A percentile compares a stretch with the other conserved stretches of the same genome.
phyloP scores from a whole-genome alignment of 192 early-diverging fungal genomes.

The Geranomyces variabilis region DNA sequence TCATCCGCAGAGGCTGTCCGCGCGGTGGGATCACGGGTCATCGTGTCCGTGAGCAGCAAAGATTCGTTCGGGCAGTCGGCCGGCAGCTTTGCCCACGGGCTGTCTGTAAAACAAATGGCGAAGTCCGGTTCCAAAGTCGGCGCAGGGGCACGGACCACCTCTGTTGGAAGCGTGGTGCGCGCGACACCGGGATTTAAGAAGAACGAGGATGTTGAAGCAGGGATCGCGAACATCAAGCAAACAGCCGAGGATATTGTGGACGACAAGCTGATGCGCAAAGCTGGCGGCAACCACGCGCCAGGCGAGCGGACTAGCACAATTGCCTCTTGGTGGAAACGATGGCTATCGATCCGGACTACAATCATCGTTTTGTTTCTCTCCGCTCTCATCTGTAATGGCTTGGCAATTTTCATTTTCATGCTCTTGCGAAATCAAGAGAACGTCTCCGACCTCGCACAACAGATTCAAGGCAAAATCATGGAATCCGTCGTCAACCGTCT shows the following conservation, averaged over 20 bases:
- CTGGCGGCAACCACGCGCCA: neutral
- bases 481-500: neutral
- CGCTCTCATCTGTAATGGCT: constrained; percentile 9
- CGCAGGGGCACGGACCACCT: neutral
- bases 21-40: neutral
- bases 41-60: neutral
- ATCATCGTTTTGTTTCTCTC: constrained; percentile 15
- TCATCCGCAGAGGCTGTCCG: too few relatives aligned
- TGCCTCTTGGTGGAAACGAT: neutral
- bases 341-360: constrained; percentile 8
- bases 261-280: constrained; percentile 3
- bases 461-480: constrained; percentile 1
- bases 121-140: neutral
- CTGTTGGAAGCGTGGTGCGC: neutral
- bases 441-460: neutral
- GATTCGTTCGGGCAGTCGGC: neutral
- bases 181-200: neutral
- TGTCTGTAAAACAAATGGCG: too few relatives aligned
- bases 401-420: constrained; percentile 17
- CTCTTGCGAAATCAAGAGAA: neutral
- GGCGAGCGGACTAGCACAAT: neutral
- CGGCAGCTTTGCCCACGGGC: neutral
- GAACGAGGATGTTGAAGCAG: neutral
- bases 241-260: constrained; percentile 6
- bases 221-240: neutral